phyloP scores from a whole-genome alignment of 371 early-diverging fungal species.

The Dichotomocladium elegans region DNA sequence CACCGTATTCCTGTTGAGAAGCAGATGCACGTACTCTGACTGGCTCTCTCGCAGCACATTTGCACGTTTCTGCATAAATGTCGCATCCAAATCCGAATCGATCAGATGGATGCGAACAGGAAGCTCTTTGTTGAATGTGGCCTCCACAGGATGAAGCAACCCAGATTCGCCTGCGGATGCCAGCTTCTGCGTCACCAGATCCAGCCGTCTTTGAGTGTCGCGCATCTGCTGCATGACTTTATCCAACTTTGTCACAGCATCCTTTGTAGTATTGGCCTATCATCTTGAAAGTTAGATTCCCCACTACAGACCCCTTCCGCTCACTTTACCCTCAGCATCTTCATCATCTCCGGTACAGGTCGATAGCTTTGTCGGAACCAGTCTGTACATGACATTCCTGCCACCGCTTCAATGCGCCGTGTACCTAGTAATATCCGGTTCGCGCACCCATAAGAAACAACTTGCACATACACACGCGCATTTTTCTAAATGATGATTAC shows the following conservation, averaged over 20 bases:
- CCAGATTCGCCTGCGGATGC: conserved; percentile 29
- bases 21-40: conserved; percentile 39
- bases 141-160: conserved; percentile 15
- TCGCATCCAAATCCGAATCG: conserved; percentile 45
- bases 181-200: conserved; percentile 36
- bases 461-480: too few species aligned
- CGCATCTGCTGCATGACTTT: conserved; percentile 33
- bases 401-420: conserved; percentile 76
- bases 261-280: conserved; percentile 36
- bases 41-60: conserved; percentile 44
- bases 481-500: conserved; percentile 18
- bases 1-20: conserved; percentile 47
- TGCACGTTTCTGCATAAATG: conserved; percentile 52
- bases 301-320: not conserved
- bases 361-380: conserved; percentile 48
- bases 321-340: conserved; percentile 30
- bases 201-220: conserved; percentile 35
- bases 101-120: conserved; percentile 48
- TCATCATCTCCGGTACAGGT: conserved; percentile 41
- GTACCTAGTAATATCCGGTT: conserved; percentile 40
- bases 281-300: not conserved
- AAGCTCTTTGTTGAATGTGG: conserved; percentile 23
- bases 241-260: conserved; percentile 34
- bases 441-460: not conserved
- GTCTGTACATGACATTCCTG: conserved; percentile 53